These are phyloP conservation scores for Pugionium dolabratum DNA, from an alignment of 345 rosid species.

Conservation along the genomic window DNA sequence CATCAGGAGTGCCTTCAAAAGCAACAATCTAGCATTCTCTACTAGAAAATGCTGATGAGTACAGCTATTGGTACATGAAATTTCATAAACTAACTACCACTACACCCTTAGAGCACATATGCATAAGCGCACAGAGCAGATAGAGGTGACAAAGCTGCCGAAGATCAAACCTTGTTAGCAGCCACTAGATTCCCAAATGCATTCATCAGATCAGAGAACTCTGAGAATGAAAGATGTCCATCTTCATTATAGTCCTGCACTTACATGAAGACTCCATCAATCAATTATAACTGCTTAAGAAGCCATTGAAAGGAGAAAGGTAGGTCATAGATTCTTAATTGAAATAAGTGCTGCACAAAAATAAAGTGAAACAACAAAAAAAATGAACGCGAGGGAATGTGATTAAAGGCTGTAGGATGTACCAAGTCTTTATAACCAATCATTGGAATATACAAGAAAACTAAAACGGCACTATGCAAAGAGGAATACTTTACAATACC, in stretches of 20 bases:
- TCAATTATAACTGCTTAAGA: constrained; percentile 23
- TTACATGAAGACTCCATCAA: constrained; percentile 31
- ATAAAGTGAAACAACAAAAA: neutral
- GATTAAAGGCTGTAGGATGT: neutral
- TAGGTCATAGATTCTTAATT: constrained; percentile 2
- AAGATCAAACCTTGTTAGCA: constrained; percentile 64
- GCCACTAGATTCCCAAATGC: constrained; percentile 92
- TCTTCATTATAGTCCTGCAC: constrained; percentile 79
- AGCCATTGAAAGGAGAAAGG: constrained; percentile 16
- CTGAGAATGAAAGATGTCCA: constrained; percentile 81
- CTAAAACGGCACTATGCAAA: neutral
- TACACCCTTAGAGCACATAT: neutral
- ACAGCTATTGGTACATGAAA: constrained; percentile 17
- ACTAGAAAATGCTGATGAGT: neutral
- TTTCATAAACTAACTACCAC: constrained; percentile 23
- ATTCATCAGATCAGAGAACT: constrained; percentile 75
- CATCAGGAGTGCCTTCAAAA: constrained; percentile 15
- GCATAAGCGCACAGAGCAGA: constrained; percentile 11
- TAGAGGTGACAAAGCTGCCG: constrained; percentile 12
- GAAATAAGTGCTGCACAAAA: constrained; percentile 12
- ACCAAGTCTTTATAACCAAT: neutral
- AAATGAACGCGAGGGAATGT: neutral
- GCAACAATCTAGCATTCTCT: constrained; percentile 19
- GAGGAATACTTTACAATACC: constrained; percentile 13
- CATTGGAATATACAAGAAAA: constrained; percentile 2